These are phyloP conservation scores for Ganoderma resinaceum DNA, from an alignment of 1,284 basidiomycete species.

Conservation along the genomic window DNA sequence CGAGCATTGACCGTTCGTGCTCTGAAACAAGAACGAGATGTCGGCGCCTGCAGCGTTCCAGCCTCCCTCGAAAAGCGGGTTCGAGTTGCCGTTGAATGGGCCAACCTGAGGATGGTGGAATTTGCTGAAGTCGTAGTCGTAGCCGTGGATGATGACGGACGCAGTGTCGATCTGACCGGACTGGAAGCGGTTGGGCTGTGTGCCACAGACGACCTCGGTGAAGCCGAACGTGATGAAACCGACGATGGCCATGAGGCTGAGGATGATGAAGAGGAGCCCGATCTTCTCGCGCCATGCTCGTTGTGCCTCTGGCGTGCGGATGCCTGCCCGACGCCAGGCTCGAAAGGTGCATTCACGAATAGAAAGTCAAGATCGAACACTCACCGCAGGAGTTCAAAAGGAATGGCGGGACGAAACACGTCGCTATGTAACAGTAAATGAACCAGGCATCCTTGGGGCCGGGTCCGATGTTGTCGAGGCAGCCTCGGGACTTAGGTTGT, in stretches of 20 bases:
- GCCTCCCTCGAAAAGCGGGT: constrained; percentile 81
- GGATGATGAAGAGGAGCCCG: constrained; percentile 87
- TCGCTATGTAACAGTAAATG: constrained; percentile 92
- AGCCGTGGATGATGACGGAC: constrained; percentile 93
- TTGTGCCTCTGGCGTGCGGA: constrained; percentile 92
- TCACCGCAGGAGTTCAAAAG: constrained; percentile 71
- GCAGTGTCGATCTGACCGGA: constrained; percentile 80
- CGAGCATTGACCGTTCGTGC: constrained; percentile 83
- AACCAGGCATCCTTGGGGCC: constrained; percentile 96
- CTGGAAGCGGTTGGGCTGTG: constrained; percentile 81
- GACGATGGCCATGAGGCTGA: constrained; percentile 87
- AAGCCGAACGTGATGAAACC: constrained; percentile 99
- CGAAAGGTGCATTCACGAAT: not conserved
- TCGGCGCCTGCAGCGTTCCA: constrained; percentile 89
- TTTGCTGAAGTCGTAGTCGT: constrained; percentile 88
- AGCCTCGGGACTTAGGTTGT: constrained; percentile 57
- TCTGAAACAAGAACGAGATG: constrained; percentile 95
- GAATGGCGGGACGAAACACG: constrained; percentile 83
- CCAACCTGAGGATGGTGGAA: constrained; percentile 84
- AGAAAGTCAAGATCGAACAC: constrained; percentile 40
- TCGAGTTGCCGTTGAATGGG: constrained; percentile 78
- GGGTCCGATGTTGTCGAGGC: constrained; percentile 75
- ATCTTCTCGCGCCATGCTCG: constrained; percentile 99
- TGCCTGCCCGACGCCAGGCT: constrained; percentile 57
- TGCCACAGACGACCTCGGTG: constrained; percentile 93